Conservation (phyloP, 768 basidiomycete genomes). For the Lactarius sp. region DNA sequence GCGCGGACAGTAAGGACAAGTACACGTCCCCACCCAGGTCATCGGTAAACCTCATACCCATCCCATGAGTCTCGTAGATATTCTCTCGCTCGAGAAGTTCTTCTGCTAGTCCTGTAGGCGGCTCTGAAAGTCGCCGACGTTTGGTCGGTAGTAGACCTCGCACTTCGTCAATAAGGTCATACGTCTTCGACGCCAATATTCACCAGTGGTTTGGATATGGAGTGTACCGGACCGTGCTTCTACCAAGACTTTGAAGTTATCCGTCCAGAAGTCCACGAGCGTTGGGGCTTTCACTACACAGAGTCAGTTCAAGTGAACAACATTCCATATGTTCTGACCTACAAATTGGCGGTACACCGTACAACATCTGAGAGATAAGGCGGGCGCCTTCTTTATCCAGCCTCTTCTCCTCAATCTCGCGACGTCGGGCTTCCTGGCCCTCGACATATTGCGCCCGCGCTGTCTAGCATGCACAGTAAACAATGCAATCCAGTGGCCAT, state of each 20-base stretch:
- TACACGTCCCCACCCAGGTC: background rate
- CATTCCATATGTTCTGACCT: constrained; percentile 27
- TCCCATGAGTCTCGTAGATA: background rate
- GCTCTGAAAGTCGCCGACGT: constrained; percentile 39
- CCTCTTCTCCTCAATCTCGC: constrained; percentile 47
- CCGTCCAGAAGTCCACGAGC: constrained; percentile 71
- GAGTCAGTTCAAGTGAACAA: constrained; percentile 1
- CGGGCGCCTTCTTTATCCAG: constrained; percentile 50
- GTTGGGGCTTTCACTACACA: constrained; percentile 56
- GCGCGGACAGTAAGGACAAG: background rate
- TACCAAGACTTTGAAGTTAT: constrained; percentile 65
- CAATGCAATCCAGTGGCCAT: background rate
- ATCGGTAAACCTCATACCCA: background rate
- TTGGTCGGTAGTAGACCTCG: constrained; percentile 45
- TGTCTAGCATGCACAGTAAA: constrained; percentile 37
- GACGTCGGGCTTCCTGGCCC: constrained; percentile 51
- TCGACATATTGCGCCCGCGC: constrained; percentile 62
- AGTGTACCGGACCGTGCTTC: constrained; percentile 51
- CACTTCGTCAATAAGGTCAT: background rate
- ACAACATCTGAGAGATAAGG: constrained; percentile 59
- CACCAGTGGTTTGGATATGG: constrained; percentile 38
- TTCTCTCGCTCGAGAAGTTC: background rate
- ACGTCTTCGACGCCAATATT: background rate
- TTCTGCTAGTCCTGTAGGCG: background rate
- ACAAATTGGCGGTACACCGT: constrained; percentile 63